Percentiles rank a stretch among this genome's conserved stretches.
Evolutionary conservation across 768 basidiomycete species (phyloP).

Genomic region (Rhodotorula kratochvilovae): DNA sequence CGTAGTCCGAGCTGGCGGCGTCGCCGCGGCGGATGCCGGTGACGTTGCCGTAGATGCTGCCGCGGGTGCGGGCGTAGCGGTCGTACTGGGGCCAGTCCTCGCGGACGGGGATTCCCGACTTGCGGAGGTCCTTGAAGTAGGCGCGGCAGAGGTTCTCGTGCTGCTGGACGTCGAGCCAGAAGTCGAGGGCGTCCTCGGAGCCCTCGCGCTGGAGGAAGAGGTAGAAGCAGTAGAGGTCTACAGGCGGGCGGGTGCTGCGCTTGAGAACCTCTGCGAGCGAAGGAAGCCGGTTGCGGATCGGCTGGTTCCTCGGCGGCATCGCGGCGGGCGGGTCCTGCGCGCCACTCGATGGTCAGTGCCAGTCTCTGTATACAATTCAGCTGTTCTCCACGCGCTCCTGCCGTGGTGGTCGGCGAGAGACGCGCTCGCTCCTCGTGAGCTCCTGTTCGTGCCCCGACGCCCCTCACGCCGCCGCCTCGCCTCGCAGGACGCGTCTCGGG

Average conservation of each 20-base stretch:
- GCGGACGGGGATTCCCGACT: constrained; percentile 84
- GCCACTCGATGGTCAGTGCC: too few relatives aligned
- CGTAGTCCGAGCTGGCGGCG: background rate
- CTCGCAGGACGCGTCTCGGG: too few relatives aligned
- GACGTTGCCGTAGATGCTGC: constrained; percentile 62
- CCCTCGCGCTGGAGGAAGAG: constrained; percentile 93
- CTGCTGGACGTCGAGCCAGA: constrained; percentile 98
- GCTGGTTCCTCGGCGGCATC: constrained; percentile 1
- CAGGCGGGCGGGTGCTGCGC: constrained; percentile 59
- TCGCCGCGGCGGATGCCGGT: constrained; percentile 32
- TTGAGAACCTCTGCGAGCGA: constrained; percentile 29
- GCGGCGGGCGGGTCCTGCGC: background rate
- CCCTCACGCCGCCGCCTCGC: too few relatives aligned
- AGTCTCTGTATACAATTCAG: too few relatives aligned
- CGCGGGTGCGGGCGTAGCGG: constrained; percentile 84
- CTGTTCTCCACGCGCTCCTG: too few relatives aligned
- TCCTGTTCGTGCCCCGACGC: too few relatives aligned
- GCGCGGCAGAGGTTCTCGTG: constrained; percentile 97
- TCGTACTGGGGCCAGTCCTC: constrained; percentile 99
- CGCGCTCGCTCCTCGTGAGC: too few relatives aligned
- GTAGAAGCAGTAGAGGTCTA: constrained; percentile 80
- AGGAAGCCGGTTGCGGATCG: constrained; percentile 21
- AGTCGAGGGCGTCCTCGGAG: constrained; percentile 92
- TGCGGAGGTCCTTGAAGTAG: constrained; percentile 97
- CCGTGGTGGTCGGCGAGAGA: too few relatives aligned